phyloP scores from a whole-genome alignment of 2,329 filamentous ascomycete genomes.

The Drechmeria coniospora region DNA sequence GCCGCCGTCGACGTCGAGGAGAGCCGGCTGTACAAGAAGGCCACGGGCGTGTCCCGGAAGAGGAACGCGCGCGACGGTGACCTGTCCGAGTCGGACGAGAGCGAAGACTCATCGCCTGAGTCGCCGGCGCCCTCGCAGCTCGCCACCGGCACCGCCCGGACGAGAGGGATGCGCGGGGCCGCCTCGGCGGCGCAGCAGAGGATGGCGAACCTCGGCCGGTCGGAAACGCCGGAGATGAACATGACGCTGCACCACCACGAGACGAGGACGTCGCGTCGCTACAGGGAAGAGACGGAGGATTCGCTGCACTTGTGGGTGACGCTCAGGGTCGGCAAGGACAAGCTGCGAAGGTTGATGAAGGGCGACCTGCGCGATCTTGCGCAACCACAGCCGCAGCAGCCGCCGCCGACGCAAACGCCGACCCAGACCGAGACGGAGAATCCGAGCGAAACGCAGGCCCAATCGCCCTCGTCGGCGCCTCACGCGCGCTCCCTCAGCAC shows the following conservation, averaged over 20 bases:
- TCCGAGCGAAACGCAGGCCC: too few relatives aligned
- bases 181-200: slow-evolving; percentile 75
- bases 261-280: slow-evolving; percentile 48
- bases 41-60: slow-evolving; percentile 43
- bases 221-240: slow-evolving; percentile 72
- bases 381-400: slow-evolving; percentile 21
- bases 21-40: slow-evolving; percentile 72
- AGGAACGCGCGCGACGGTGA: slow-evolving; percentile 47
- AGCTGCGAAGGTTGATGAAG: slow-evolving; percentile 49
- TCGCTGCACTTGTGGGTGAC: slow-evolving; percentile 56
- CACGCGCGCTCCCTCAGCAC: slow-evolving; percentile 16
- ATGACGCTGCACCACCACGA: slow-evolving; percentile 50
- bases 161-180: slow-evolving; percentile 76
- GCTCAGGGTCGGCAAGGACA: slow-evolving; percentile 57
- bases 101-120: slow-evolving; percentile 72
- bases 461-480: slow-evolving; percentile 14
- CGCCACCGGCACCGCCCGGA: slow-evolving; percentile 63
- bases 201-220: slow-evolving; percentile 68
- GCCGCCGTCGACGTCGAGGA: slow-evolving; percentile 68
- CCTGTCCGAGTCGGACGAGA: slow-evolving; percentile 76
- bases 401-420: too few relatives aligned
- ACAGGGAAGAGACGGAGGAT: slow-evolving; percentile 69
- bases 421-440: too few relatives aligned
- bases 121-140: slow-evolving; percentile 68
- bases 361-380: slow-evolving; percentile 30